Conservation (phyloP, 371 early-diverging fungal genomes). For the Rhizopus arrhizus region DNA sequence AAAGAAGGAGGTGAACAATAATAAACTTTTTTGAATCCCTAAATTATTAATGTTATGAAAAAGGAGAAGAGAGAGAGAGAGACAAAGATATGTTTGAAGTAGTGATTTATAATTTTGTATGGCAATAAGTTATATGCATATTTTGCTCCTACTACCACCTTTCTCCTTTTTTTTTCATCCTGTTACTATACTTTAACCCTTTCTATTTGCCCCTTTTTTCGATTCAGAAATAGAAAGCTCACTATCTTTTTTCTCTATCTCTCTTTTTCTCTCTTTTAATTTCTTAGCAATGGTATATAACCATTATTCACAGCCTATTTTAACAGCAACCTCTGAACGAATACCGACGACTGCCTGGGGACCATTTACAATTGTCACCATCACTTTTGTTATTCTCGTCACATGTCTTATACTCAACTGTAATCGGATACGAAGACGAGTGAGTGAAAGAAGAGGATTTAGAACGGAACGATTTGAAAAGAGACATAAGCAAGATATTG, state of each 20-base stretch:
- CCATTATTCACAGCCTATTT: neutral
- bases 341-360: constrained; percentile 39
- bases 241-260: neutral
- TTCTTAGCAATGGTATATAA: neutral
- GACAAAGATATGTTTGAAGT: too few species aligned
- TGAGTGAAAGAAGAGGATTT: constrained; percentile 20
- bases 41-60: too few species aligned
- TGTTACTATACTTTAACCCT: neutral
- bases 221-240: neutral
- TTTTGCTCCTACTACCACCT: neutral
- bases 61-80: too few species aligned
- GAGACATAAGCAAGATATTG: constrained; percentile 24
- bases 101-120: too few species aligned
- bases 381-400: constrained; percentile 31
- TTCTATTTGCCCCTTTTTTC: constrained; percentile 1
- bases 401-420: constrained; percentile 44
- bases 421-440: constrained; percentile 28
- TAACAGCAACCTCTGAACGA: constrained; percentile 19
- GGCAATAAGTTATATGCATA: too few species aligned
- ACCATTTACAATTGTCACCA: constrained; percentile 28
- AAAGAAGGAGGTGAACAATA: neutral
- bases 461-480: constrained; percentile 21
- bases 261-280: too few species aligned
- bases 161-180: constrained; percentile 4
- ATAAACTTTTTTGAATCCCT: too few species aligned